Evolutionary conservation across 768 basidiomycete species (phyloP).

Genomic region (Amanita muscaria): DNA sequence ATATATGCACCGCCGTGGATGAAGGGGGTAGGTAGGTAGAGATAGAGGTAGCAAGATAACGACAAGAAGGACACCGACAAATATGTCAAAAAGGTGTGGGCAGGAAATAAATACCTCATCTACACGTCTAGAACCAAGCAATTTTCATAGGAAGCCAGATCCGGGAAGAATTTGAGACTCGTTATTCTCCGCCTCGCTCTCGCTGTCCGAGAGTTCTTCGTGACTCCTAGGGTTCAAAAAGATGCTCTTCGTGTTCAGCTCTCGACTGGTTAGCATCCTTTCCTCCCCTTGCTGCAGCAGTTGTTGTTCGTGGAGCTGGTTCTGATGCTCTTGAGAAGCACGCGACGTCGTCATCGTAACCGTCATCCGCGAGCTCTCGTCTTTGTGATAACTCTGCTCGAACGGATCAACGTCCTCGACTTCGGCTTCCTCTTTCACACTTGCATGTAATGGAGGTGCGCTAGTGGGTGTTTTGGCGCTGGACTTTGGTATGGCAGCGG

Average conservation of each 20-base stretch:
- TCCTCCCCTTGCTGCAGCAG: slow-evolving; percentile 8
- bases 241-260: slow-evolving; percentile 34
- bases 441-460: slow-evolving; percentile 7
- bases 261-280: slow-evolving; percentile 29
- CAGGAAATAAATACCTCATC: background rate
- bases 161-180: slow-evolving; percentile 31
- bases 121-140: background rate
- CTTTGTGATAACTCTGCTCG: slow-evolving; percentile 23
- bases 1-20: background rate
- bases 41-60: background rate
- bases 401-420: slow-evolving; percentile 36
- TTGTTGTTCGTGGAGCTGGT: too few relatives aligned
- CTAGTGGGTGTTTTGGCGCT: background rate
- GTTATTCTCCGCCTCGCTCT: slow-evolving; percentile 17
- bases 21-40: too few relatives aligned
- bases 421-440: slow-evolving; percentile 11
- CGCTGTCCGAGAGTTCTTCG: slow-evolving; percentile 11
- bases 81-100: background rate
- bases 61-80: background rate
- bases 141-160: slow-evolving; percentile 24
- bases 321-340: slow-evolving; percentile 11
- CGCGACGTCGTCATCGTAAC: background rate
- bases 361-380: slow-evolving; percentile 11
- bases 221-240: slow-evolving; percentile 18
- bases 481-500: slow-evolving; percentile 1